Base-by-base conservation (phyloP, 2,329 filamentous ascomycete species). In the Fusarium camptoceras region DNA sequence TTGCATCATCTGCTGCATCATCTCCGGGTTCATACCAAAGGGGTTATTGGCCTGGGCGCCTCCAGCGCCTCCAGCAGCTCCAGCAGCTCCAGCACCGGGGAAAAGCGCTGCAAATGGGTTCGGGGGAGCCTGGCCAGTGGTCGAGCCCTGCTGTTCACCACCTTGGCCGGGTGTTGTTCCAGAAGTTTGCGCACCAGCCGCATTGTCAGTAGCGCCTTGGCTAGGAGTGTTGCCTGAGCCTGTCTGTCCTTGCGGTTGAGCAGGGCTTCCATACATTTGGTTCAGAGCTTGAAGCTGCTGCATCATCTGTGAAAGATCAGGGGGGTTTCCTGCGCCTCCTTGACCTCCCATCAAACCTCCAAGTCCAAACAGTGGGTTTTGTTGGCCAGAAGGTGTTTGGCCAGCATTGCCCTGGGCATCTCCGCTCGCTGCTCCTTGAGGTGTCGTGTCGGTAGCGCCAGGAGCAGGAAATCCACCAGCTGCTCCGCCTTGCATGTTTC, bases 391-490 rank as follows among this genome's bases (percentile, higher is more conserved):
- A 14, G 73, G 68, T 55, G 46, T 49, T 30, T 70, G 64, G 39
- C 62, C 69, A 49, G 62, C 68, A 66, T 76, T 78, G 69, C 78
- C 78, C 72, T 78, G 80, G 4, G 68, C 59, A 39, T 70, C 76
- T 37, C 72, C 76, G 37, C 78, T 72, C 43, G 80, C 72, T 75
- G 80, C 72, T 63, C 76, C 76, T 61, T 83, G 84, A 88, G 90
- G 89, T 5, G 94, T 97, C 30, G 89, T 97, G 79, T 98, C 94
- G 37, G 95, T 98, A 22, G 92, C 90, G 11, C 96, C 96, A 3
- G 96, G 96, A 51, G 95, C 95, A 15, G 96, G 94, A 78, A 99
- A 98, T 8, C 88, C 84, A 43, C 82, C 83, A 42, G 81, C 83
- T 64, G 81, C 84, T 51, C 83, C 83, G 58, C 85, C 87, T 46